Evolutionary conservation across 345 rosid species (phyloP).

Genomic region (Geranium brycei): DNA sequence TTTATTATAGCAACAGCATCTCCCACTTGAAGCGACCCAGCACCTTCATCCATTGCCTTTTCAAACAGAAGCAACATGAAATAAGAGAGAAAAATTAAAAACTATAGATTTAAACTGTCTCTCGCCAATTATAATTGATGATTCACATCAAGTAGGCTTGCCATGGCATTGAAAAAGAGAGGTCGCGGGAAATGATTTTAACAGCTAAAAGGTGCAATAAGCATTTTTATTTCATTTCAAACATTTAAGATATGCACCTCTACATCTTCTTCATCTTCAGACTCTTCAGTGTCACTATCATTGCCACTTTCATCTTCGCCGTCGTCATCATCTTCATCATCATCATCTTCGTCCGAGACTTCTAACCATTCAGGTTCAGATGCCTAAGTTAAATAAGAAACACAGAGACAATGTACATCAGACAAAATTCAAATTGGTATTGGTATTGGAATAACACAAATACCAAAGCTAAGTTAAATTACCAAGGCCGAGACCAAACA

Average conservation of each 20-base stretch:
- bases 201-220: not conserved
- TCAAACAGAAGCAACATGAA: slow-evolving; percentile 3
- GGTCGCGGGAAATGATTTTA: too few species aligned
- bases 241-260: slow-evolving; percentile 19
- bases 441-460: too few species aligned
- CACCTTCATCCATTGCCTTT: slow-evolving; percentile 29
- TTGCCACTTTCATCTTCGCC: slow-evolving; percentile 41
- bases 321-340: slow-evolving; percentile 40
- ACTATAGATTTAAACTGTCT: not conserved
- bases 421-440: slow-evolving; percentile 3
- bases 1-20: slow-evolving; percentile 83
- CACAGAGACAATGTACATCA: slow-evolving; percentile 1
- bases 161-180: too few species aligned
- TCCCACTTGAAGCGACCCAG: slow-evolving; percentile 46
- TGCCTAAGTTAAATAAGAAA: slow-evolving; percentile 32
- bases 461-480: too few species aligned
- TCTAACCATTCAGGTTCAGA: slow-evolving; percentile 89
- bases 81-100: not conserved
- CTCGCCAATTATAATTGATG: too few species aligned
- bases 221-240: too few species aligned
- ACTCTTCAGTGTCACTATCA: slow-evolving; percentile 35
- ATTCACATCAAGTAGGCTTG: too few species aligned
- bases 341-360: slow-evolving; percentile 77
- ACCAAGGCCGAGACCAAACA: too few species aligned
- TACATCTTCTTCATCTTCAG: slow-evolving; percentile 25